Base-by-base conservation (phyloP, 2,329 filamentous ascomycete genomes). In the Colletotrichum musicola region DNA sequence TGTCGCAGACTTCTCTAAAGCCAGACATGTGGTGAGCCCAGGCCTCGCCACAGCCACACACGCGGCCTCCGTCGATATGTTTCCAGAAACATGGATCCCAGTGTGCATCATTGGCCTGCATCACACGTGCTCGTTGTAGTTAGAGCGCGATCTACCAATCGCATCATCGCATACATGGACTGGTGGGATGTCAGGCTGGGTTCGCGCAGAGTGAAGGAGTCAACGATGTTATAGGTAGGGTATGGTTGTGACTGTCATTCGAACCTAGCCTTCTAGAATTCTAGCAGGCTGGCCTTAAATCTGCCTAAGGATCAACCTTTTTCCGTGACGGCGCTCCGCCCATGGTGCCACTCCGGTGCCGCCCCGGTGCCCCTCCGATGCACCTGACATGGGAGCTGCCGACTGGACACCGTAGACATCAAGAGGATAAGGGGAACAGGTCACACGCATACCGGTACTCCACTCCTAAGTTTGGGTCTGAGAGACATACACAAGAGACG, bases 61-160 rank as follows among this genome's bases (percentile, higher is more conserved):
- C 20, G 44, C 44, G 49, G 3, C 20, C 49, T 35, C n/a, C 6
- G 14, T 6, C 40, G 10, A 14, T 13, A 42, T 42, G 40, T 14
- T 35, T 35, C 30, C 7, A 35, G 30, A 35, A 2, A 38, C 18
- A 59, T 7, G 50, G 16, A 49, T 40, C 44, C 56, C 42, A 22
- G 56, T 27, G 6, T n/a, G 38, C n/a, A 44, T 20, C 27, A n/a
- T 27, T 49, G 22, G 16, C 30, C 22, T 38, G 42, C 10, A 9
- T 42, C 13, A 6, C 13, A 42, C 40, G 14, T n/a, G 40, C 40
- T 42, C 40, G 14, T 14, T 42, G 13, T 42, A n/a, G 5, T 14
- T 14, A n/a, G 40, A n/a, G 40, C 16, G 20, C 14, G 35, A 35
- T 62, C 59, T 62, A n/a, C 59, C 59, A 62, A 62, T 62, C 59